Evolutionary conservation across 225 moss, liverwort and hornwort species (phyloP).

Genomic region (Takakia lepidozioides): DNA sequence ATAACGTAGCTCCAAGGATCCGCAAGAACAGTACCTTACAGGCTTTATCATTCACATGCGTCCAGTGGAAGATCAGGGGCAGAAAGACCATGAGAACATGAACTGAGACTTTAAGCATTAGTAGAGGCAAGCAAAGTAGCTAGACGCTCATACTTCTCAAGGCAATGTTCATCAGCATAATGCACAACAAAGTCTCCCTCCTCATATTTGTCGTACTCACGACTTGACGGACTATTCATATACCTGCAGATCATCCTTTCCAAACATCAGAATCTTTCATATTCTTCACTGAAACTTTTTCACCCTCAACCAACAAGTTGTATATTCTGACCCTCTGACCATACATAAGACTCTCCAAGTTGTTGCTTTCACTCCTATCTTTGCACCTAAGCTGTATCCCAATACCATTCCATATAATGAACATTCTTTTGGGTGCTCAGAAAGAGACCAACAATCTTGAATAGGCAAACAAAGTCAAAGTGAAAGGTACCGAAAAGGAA

Average conservation of each 20-base stretch:
- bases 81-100: too few species aligned
- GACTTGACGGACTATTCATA: constrained; percentile 37
- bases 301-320: neutral
- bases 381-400: too few species aligned
- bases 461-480: neutral
- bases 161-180: constrained; percentile 38
- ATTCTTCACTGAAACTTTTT: too few species aligned
- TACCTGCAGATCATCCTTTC: constrained; percentile 21
- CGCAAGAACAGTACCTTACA: too few species aligned
- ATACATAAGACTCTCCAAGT: neutral
- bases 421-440: neutral
- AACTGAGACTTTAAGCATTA: constrained; percentile 22
- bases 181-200: constrained; percentile 54
- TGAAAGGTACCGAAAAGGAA: constrained; percentile 50
- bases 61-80: too few species aligned
- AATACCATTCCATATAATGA: neutral
- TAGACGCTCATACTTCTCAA: constrained; percentile 40
- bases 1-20: too few species aligned
- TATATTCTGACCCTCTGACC: neutral
- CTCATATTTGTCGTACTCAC: constrained; percentile 30
- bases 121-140: constrained; percentile 23
- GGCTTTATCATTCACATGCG: too few species aligned
- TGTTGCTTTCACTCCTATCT: neutral
- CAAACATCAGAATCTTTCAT: neutral
- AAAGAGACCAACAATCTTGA: neutral